Conservation (phyloP, 306 rosid genomes). For the Inga laurina region DNA sequence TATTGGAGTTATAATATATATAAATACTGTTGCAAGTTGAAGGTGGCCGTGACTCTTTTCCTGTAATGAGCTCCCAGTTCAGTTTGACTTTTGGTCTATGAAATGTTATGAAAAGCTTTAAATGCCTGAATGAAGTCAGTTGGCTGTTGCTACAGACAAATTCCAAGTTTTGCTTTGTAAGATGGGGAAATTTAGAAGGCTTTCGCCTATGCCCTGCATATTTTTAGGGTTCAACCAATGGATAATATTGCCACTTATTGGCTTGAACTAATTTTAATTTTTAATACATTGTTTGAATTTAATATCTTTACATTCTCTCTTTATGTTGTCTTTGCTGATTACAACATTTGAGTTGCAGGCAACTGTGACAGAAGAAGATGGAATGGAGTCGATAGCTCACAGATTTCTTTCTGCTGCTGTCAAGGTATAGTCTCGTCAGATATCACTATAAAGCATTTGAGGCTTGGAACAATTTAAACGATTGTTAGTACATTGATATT, state of each 20-base stretch:
- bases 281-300: conserved; percentile 16
- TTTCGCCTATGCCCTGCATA: neutral
- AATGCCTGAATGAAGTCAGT: conserved; percentile 13
- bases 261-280: conserved; percentile 21
- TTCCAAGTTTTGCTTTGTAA: conserved; percentile 12
- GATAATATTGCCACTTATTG: conserved; percentile 6
- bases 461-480: neutral
- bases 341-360: conserved; percentile 60
- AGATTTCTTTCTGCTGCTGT: conserved; percentile 97
- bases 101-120: conserved; percentile 20
- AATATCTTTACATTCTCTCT: conserved; percentile 24
- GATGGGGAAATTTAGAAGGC: neutral
- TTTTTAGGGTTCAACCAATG: conserved; percentile 1
- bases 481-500: neutral
- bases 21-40: conserved; percentile 12
- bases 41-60: neutral
- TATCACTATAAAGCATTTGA: conserved; percentile 20
- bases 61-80: neutral
- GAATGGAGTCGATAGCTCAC: conserved; percentile 98
- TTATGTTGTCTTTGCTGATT: conserved; percentile 33
- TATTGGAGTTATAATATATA: neutral
- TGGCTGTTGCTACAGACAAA: conserved; percentile 2
- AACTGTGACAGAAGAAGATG: conserved; percentile 91
- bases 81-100: conserved; percentile 19
- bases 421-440: conserved; percentile 56